phyloP scores from a whole-genome alignment of 352 stramenopile genomes.

The Phytopythium aichiense region DNA sequence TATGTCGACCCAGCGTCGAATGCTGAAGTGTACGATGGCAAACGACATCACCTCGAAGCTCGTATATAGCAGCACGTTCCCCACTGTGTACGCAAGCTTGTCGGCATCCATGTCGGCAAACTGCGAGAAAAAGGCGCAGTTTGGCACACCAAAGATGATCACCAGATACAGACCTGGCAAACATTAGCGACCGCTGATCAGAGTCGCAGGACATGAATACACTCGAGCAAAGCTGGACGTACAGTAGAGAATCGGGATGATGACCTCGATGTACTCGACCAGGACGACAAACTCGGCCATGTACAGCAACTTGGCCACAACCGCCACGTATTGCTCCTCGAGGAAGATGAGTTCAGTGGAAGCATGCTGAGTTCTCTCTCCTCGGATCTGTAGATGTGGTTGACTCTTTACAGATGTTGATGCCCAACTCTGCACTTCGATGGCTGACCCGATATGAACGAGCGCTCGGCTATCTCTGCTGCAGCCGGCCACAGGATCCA shows the following conservation, averaged over 20 bases:
- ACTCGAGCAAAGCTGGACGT: background rate
- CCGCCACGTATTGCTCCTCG: background rate
- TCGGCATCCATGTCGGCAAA: slow-evolving; percentile 3
- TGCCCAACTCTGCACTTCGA: too few species aligned
- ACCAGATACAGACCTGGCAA: background rate
- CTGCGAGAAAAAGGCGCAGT: slow-evolving; percentile 10
- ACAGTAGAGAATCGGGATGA: background rate
- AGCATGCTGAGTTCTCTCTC: background rate
- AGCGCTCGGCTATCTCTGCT: too few species aligned
- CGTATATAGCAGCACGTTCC: slow-evolving; percentile 18
- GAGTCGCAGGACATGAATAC: background rate
- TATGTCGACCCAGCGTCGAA: slow-evolving; percentile 14
- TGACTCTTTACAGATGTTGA: too few species aligned
- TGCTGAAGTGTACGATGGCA: slow-evolving; percentile 5
- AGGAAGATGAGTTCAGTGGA: background rate
- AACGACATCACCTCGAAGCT: slow-evolving; percentile 17
- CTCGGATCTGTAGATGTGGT: too few species aligned
- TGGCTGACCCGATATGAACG: too few species aligned
- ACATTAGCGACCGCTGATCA: background rate
- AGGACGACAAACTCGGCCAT: slow-evolving; percentile 3
- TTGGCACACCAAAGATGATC: background rate
- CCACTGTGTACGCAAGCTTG: slow-evolving; percentile 5
- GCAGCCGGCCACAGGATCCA: too few species aligned
- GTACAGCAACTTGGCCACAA: background rate
- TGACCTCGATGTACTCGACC: background rate